A percentile compares a stretch with the other conserved stretches of the same genome.
Evolutionary conservation across 2,329 filamentous ascomycete genomes (phyloP).

Genomic region (Colletotrichum tropicicola): DNA sequence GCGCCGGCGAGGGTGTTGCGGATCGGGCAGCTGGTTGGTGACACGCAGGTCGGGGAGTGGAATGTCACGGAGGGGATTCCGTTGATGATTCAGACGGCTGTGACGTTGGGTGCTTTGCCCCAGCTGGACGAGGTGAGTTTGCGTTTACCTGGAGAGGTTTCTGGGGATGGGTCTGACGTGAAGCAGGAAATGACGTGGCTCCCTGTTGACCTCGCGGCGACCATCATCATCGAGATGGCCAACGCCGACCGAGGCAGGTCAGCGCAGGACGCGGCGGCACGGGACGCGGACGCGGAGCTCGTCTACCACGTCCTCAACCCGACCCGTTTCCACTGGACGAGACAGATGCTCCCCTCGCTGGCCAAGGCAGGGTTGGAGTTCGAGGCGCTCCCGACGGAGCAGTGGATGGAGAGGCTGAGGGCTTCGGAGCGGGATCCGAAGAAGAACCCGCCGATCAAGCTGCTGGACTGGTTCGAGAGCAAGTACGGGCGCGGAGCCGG

Average conservation of each 20-base stretch:
- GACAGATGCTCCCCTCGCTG: conserved; percentile 60
- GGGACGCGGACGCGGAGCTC: conserved; percentile 27
- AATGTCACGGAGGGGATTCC: conserved; percentile 59
- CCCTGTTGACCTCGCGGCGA: conserved; percentile 45
- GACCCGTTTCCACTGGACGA: conserved; percentile 55
- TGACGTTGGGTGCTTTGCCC: conserved; percentile 53
- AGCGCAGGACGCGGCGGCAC: conserved; percentile 30
- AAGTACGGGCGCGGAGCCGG: conserved; percentile 10
- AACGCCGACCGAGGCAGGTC: conserved; percentile 32
- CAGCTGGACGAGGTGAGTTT: conserved; percentile 44
- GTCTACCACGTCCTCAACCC: conserved; percentile 63
- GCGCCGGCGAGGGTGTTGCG: conserved; percentile 40
- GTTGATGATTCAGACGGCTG: conserved; percentile 55
- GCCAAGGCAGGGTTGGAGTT: conserved; percentile 52
- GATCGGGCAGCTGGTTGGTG: conserved; percentile 55
- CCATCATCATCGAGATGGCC: conserved; percentile 38
- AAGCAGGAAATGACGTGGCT: conserved; percentile 38
- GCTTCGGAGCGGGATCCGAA: conserved; percentile 52
- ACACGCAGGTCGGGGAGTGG: conserved; percentile 50
- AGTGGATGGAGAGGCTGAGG: conserved; percentile 31
- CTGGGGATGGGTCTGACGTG: neutral
- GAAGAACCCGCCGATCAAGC: conserved; percentile 64
- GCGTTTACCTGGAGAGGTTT: rapidly evolving
- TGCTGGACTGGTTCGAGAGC: conserved; percentile 57
- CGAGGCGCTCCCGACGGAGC: conserved; percentile 40